Evolutionary conservation across 306 rosid genomes (phyloP), one percentile per base, ranked within the genome.

Genomic region (Pterocarpus macrocarpus): DNA sequence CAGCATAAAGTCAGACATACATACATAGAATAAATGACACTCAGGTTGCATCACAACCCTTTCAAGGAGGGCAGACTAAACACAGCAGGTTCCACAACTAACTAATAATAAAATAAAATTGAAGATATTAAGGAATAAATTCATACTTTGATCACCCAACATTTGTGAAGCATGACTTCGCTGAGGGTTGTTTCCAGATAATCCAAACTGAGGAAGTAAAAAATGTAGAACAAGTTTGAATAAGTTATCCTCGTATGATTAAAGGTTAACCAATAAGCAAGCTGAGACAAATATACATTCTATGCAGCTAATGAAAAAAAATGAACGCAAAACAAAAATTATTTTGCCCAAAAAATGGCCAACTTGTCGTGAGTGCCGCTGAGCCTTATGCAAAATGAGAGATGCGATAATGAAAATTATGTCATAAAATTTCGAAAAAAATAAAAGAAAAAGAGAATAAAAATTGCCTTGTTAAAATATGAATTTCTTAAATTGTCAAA

Each of bases 111-210:
- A 49, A 5, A 50, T 67, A 57, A 13, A 41, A 32, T 52, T 3
- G 35, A 63, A 79, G 56, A 77, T 34, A 78, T 67, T 14, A 22
- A 68, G 81, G 81, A 69, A 33, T 49, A 17, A 43, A 39, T 80
- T 73, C 90, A 15, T 95, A 93, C 99, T 91, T 83, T 93, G 99
- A 85, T 95, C 97, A 30, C 84, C 82, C 94, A 91, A 80, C 80
- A 90, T 90, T 80, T 91, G 99, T 77, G 95, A 82, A 69, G 97
- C 73, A 69, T 92, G 99, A 80, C 83, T 90, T 61, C 97, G 81
- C 88, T 92, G 97, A 73, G 94, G 87, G 82, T 91, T 95, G 93
- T 86, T 92, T 70, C 95, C 97, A 17, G 98, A 66, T 83, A 88
- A 71, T 64, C 89, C 94, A 36, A 68, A 89, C 97, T 88, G 91